Evolutionary conservation across 805 yeast genomes (phyloP).

Genomic region (Nadsonia fulvescens): DNA sequence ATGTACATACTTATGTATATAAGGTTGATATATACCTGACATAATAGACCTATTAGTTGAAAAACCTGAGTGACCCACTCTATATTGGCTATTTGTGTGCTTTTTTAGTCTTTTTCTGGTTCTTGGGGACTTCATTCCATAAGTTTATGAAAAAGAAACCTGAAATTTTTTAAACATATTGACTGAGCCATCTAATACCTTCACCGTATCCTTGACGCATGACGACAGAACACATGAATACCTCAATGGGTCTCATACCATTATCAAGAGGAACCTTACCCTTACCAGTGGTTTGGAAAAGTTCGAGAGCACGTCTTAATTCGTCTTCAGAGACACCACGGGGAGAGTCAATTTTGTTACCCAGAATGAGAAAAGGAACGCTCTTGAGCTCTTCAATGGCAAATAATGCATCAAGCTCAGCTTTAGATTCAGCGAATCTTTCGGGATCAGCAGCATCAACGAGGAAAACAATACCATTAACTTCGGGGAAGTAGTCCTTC

Average conservation of each 20-base stretch:
- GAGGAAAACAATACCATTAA: slow-evolving; percentile 86
- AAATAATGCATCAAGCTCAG: slow-evolving; percentile 84
- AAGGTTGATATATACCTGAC: no score
- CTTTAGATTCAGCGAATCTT: slow-evolving; percentile 86
- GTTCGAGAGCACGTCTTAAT: slow-evolving; percentile 74
- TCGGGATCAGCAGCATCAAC: slow-evolving; percentile 96
- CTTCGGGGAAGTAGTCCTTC: slow-evolving; percentile 99
- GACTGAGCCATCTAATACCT: slow-evolving; percentile 96
- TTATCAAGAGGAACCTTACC: slow-evolving; percentile 50
- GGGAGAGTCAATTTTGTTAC: slow-evolving; percentile 91
- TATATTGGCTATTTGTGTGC: no score
- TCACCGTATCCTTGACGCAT: slow-evolving; percentile 98
- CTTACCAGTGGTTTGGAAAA: slow-evolving; percentile 82
- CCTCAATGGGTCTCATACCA: slow-evolving; percentile 78
- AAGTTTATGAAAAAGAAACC: no score
- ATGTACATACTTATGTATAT: no score
- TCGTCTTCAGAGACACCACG: slow-evolving; percentile 91
- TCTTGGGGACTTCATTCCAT: no score
- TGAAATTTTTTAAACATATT: slow-evolving; percentile 74
- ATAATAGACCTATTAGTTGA: no score
- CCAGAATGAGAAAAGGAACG: slow-evolving; percentile 87
- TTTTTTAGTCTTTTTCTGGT: no score
- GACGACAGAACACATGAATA: slow-evolving; percentile 94
- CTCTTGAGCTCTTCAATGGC: slow-evolving; percentile 76
- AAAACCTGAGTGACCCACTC: no score